Evolutionary conservation across 768 basidiomycete genomes (phyloP).

Genomic region (Xerocomellus intermedius): DNA sequence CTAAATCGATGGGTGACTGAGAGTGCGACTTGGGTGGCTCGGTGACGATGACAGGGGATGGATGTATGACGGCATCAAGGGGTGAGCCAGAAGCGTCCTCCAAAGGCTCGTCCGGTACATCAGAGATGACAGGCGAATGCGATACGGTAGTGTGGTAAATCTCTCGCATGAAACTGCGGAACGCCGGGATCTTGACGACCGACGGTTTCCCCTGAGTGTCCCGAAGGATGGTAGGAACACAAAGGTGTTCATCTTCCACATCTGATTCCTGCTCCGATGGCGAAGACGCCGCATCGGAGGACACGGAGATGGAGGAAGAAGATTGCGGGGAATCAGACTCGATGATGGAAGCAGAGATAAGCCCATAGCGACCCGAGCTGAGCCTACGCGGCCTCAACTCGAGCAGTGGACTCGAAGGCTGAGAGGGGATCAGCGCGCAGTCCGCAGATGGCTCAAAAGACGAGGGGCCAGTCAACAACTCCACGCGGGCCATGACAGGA

Average conservation of each 20-base stretch:
- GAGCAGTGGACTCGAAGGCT: constrained; percentile 30
- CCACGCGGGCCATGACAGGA: constrained; percentile 61
- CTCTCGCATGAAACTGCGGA: constrained; percentile 31
- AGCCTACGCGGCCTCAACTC: constrained; percentile 28
- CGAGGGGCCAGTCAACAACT: constrained; percentile 39
- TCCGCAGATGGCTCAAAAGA: constrained; percentile 20
- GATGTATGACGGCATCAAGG: neutral
- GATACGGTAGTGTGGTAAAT: constrained; percentile 17
- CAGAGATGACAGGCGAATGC: constrained; percentile 12
- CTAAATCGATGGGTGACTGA: constrained; percentile 49
- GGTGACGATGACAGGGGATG: constrained; percentile 20
- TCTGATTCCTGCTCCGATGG: constrained; percentile 48
- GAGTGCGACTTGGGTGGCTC: constrained; percentile 34
- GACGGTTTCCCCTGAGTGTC: constrained; percentile 14
- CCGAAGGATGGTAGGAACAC: constrained; percentile 12
- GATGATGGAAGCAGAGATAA: constrained; percentile 37
- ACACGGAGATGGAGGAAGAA: constrained; percentile 43
- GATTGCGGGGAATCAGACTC: constrained; percentile 28
- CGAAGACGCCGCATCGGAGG: constrained; percentile 33
- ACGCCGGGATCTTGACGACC: constrained; percentile 33
- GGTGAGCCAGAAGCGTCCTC: constrained; percentile 14
- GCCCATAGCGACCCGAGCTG: constrained; percentile 62
- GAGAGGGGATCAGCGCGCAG: constrained; percentile 12
- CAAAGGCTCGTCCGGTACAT: constrained; percentile 8
- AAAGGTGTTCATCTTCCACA: constrained; percentile 45